These are phyloP conservation scores for Arthrinium phaeospermum DNA, from an alignment of 2,329 filamentous ascomycete genomes.

Conservation along the genomic window DNA sequence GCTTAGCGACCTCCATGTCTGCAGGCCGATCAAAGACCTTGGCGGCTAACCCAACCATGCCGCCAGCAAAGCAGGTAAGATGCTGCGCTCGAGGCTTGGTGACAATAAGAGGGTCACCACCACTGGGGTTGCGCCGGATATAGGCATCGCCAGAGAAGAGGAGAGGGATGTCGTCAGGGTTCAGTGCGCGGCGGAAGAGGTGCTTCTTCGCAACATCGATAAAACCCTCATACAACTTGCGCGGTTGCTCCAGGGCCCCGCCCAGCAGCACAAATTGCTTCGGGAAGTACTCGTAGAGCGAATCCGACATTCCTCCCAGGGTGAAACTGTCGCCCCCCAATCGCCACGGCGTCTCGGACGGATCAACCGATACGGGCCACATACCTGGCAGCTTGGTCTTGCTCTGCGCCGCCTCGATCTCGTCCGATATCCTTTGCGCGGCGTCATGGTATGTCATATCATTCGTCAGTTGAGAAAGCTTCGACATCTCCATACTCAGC, in stretches of 20 bases:
- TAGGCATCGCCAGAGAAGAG: slow-evolving; percentile 57
- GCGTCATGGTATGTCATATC: slow-evolving; percentile 41
- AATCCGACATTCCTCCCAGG: slow-evolving; percentile 45
- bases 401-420: slow-evolving; percentile 32
- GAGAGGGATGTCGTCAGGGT: slow-evolving; percentile 61
- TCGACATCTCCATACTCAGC: slow-evolving; percentile 40
- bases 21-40: slow-evolving; percentile 47
- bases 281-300: slow-evolving; percentile 56
- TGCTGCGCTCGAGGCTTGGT: slow-evolving; percentile 43
- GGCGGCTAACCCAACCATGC: slow-evolving; percentile 55
- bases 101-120: neutral
- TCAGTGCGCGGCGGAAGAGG: slow-evolving; percentile 70
- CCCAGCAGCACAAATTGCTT: slow-evolving; percentile 62
- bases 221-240: slow-evolving; percentile 65
- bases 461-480: slow-evolving; percentile 38
- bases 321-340: slow-evolving; percentile 46
- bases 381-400: slow-evolving; percentile 54
- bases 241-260: slow-evolving; percentile 62
- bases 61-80: slow-evolving; percentile 57
- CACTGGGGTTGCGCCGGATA: slow-evolving; percentile 26
- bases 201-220: slow-evolving; percentile 64
- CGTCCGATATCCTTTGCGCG: slow-evolving; percentile 36
- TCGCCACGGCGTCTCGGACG: slow-evolving; percentile 61
- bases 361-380: slow-evolving; percentile 69
- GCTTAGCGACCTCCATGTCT: slow-evolving; percentile 50